A percentile compares a stretch with the other conserved stretches of the same genome.
Conservation (phyloP, 106 monocot species). For the Dioscorea dumetorum region DNA sequence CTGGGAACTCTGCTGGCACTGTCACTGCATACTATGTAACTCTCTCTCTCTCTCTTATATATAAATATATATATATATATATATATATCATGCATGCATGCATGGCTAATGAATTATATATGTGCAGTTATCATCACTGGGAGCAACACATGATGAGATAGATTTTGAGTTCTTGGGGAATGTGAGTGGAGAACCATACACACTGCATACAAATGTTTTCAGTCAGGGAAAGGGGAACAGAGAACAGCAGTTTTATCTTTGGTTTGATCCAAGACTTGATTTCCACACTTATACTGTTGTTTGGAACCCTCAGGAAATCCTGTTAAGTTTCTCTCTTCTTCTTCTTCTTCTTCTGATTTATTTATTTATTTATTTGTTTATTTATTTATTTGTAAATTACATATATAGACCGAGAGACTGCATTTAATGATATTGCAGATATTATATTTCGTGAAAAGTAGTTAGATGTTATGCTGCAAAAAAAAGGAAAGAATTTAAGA, state of each 20-base stretch:
- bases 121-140: slow-evolving; percentile 7
- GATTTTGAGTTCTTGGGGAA: slow-evolving; percentile 25
- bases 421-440: too few relatives aligned
- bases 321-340: slow-evolving; percentile 8
- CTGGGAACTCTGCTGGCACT: slow-evolving; percentile 25
- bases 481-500: too few relatives aligned
- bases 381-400: too few relatives aligned
- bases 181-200: slow-evolving; percentile 7
- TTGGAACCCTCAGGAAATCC: slow-evolving; percentile 14
- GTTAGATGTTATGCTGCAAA: too few relatives aligned
- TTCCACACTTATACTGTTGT: slow-evolving; percentile 21
- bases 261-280: slow-evolving; percentile 16
- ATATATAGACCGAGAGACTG: too few relatives aligned
- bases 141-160: slow-evolving; percentile 17
- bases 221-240: slow-evolving; percentile 20
- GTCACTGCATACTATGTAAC: slow-evolving; percentile 28
- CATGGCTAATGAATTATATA: not conserved
- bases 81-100: not conserved
- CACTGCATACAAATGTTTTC: slow-evolving; percentile 11
- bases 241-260: slow-evolving; percentile 16
- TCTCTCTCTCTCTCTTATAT: too few relatives aligned
- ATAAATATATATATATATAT: too few relatives aligned
- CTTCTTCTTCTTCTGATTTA: not conserved
- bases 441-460: too few relatives aligned
- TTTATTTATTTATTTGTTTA: too few relatives aligned